phyloP scores from a whole-genome alignment of 2,329 filamentous ascomycete genomes.

The Neoascochyta sp. region DNA sequence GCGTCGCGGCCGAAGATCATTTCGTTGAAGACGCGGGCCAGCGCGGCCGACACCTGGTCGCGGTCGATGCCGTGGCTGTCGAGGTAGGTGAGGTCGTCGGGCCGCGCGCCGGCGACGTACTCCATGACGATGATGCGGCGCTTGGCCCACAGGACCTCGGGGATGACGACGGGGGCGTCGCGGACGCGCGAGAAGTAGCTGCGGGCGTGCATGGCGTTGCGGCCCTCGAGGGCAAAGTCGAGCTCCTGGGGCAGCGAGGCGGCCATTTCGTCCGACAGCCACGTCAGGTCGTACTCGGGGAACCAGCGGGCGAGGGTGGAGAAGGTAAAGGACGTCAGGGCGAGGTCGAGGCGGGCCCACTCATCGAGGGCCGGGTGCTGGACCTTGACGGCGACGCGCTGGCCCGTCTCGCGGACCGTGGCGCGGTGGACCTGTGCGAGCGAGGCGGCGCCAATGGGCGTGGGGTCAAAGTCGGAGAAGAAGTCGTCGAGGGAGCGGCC shows the following conservation, averaged over 20 bases:
- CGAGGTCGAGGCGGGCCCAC: conserved; percentile 85
- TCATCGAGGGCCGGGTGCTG: conserved; percentile 87
- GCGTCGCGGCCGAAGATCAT: conserved; percentile 95
- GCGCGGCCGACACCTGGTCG: conserved; percentile 87
- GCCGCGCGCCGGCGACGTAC: conserved; percentile 77
- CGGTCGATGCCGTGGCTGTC: conserved; percentile 84
- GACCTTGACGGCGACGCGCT: conserved; percentile 91
- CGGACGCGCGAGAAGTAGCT: conserved; percentile 75
- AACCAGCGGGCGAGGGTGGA: conserved; percentile 87
- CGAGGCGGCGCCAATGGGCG: conserved; percentile 87
- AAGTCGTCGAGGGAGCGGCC: conserved; percentile 73
- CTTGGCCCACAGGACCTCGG: conserved; percentile 84
- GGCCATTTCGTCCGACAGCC: conserved; percentile 93
- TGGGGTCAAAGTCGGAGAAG: conserved; percentile 77
- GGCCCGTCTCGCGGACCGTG: conserved; percentile 73
- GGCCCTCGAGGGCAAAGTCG: conserved; percentile 80
- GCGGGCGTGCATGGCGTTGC: conserved; percentile 75
- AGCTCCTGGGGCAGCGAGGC: conserved; percentile 84
- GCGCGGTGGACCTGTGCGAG: conserved; percentile 93
- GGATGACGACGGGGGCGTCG: conserved; percentile 79
- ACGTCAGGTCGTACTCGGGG: conserved; percentile 95
- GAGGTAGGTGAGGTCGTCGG: conserved; percentile 84
- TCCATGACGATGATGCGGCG: conserved; percentile 94
- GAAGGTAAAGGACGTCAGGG: conserved; percentile 84
- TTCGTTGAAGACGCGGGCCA: conserved; percentile 94